Evolutionary conservation across 257 asterid species (phyloP).

Genomic region (Gentiana straminea): DNA sequence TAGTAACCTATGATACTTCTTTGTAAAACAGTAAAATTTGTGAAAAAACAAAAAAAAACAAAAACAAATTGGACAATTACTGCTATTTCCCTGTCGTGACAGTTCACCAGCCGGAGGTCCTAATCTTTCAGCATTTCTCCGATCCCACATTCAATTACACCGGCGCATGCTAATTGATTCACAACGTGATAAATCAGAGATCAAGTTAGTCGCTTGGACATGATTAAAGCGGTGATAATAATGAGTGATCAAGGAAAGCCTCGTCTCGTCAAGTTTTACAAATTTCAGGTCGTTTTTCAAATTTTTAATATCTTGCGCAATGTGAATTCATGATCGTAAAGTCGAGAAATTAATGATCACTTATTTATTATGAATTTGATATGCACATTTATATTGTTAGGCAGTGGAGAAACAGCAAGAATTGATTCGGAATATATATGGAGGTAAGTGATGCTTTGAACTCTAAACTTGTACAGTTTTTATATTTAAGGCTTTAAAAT

Average conservation of each 20-base stretch:
- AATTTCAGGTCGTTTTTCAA: constrained; percentile 41
- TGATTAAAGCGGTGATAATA: constrained; percentile 84
- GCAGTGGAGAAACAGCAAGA: constrained; percentile 95
- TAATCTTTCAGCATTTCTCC: too few species aligned
- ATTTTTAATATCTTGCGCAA: not conserved
- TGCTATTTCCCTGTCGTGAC: not conserved
- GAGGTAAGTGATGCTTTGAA: constrained; percentile 25
- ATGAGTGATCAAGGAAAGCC: constrained; percentile 96
- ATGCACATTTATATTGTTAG: constrained; percentile 24
- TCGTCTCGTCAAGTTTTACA: constrained; percentile 83
- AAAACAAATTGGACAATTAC: too few species aligned
- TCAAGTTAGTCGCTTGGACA: constrained; percentile 10
- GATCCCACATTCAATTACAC: too few species aligned
- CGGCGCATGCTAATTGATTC: too few species aligned
- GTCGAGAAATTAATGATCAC: not conserved
- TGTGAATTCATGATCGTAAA: not conserved
- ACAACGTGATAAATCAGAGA: not conserved
- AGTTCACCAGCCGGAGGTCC: not conserved
- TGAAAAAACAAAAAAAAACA: too few species aligned
- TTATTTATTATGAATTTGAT: constrained; percentile 11
- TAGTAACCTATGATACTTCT: too few species aligned
- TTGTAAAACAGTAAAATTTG: too few species aligned
- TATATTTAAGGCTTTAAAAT: too few species aligned
- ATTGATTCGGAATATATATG: constrained; percentile 64
- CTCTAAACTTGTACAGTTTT: too few species aligned